Evolutionary conservation across 768 basidiomycete genomes (phyloP), one percentile per base, ranked within the genome.

Genomic region (Daedaleopsis nitida): DNA sequence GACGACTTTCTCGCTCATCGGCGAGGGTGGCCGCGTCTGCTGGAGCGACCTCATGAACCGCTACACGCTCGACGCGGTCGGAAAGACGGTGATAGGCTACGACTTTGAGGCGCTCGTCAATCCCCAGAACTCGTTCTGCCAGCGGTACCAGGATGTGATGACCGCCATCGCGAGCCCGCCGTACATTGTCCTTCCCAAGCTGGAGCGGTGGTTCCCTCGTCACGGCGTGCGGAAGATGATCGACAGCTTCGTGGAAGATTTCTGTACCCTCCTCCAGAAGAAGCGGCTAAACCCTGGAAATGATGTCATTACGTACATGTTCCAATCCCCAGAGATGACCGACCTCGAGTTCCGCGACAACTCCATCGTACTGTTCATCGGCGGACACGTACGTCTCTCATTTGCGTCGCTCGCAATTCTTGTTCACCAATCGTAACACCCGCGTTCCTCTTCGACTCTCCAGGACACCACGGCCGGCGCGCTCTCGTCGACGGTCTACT

Each of bases 391-490:
- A 58, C 27, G 72, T 62, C 2, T 14, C 1, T 13, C 43, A 9
- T 17, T 19, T 35, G 47, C 34, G 13, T 4, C 37, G n/a, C 52
- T 58, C n/a, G 38, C 27, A 16, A 16, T 34, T 9, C 19, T 9
- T 44, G n/a, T 17, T 51, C 12, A 37, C 32, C 21, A n/a, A n/a
- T n/a, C n/a, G n/a, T n/a, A 43, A 8, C 16, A 48, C 34, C n/a
- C 11, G 8, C 17, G 32, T n/a, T 54, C 48, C 27, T 32, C 27
- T 32, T 32, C 7, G 27, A 32, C 27, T 51, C 51, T 1, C 10
- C 57, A 77, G 75, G 76, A 77, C 57, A 79, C 77, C 2, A 75
- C 76, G 3, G 73, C 77, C 5, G 77, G 78, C 21, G 75, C 73
- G 13, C 65, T 79, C n/a, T 74, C 77, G 5, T 73, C 72, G 6